Evolutionary conservation across 768 basidiomycete species (phyloP), one percentile per base, ranked within the genome.

Genomic region (Suillus subluteus): DNA sequence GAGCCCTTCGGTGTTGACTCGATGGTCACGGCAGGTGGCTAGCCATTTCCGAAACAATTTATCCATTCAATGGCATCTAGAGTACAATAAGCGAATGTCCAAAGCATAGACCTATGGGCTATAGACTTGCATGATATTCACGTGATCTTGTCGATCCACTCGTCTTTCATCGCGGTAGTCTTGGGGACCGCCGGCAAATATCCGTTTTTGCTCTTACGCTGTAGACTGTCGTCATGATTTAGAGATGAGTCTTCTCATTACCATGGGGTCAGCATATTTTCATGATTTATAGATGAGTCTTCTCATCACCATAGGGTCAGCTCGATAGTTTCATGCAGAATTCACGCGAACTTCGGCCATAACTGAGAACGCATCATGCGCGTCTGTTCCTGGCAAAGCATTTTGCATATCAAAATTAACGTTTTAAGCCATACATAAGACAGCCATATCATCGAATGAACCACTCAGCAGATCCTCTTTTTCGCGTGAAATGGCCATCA

Each of bases 401-500:
- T 46, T 67, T 62, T 69, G 44, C 44, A 55, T 23, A 61, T 5
- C 12, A 59, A 67, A 63, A 62, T 72, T 61, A 44, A 50, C 54
- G 9, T 35, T 35, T 52, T 46, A 40, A 18, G n/a, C n/a, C 6
- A 44, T 62, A 63, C 58, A 69, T 73, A 74, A 69, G 62, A 54
- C 35, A 43, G 46, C 16, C 52, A 18, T 54, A 3, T 32, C 38
- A 32, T 26, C 15, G 32, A 8, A 38, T 35, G 7, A 59, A 9
- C 13, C 16, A 64, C 59, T n/a, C 59, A 58, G 38, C 15, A 26
- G 2, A 40, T 30, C 26, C 23, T 37, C 48, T 37, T 15, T 41
- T 58, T 38, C 35, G 55, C 48, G 23, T 30, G 38, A 64, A 61
- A 76, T 78, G 73, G 41, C 62, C 35, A 62, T 67, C 65, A 72